Conservation (phyloP, 441 rosid species). For the Theobroma grandiflorum region DNA sequence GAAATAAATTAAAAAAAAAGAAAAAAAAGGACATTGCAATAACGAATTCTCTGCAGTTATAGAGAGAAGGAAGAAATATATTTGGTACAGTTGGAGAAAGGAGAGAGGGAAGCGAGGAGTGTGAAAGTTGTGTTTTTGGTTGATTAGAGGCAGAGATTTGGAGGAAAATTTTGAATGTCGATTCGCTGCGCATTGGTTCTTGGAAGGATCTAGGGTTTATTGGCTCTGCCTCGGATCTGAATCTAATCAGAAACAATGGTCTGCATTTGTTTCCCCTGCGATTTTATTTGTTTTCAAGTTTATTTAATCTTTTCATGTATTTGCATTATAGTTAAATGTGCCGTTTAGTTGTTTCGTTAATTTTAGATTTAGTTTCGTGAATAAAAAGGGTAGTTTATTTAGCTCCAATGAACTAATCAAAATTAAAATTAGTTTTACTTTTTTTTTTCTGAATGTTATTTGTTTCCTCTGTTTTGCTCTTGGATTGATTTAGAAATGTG, state of each 20-base stretch:
- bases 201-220: constrained; percentile 34
- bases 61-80: background rate
- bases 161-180: constrained; percentile 13
- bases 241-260: constrained; percentile 45
- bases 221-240: constrained; percentile 37
- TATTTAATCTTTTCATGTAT: background rate
- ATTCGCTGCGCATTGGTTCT: constrained; percentile 27
- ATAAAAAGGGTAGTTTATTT: background rate
- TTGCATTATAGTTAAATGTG: background rate
- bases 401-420: background rate
- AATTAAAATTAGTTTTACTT: background rate
- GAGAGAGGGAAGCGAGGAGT: background rate
- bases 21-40: background rate
- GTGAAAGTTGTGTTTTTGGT: constrained; percentile 10
- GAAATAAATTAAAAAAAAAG: background rate
- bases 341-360: background rate
- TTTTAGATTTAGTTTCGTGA: constrained; percentile 2
- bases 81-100: background rate
- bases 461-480: background rate
- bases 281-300: background rate
- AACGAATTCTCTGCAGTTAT: background rate
- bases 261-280: constrained; percentile 14
- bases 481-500: constrained; percentile 22
- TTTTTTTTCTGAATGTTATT: background rate
- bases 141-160: constrained; percentile 28